Conservation (phyloP, 306 rosid genomes). For the Luffa aegyptiaca region DNA sequence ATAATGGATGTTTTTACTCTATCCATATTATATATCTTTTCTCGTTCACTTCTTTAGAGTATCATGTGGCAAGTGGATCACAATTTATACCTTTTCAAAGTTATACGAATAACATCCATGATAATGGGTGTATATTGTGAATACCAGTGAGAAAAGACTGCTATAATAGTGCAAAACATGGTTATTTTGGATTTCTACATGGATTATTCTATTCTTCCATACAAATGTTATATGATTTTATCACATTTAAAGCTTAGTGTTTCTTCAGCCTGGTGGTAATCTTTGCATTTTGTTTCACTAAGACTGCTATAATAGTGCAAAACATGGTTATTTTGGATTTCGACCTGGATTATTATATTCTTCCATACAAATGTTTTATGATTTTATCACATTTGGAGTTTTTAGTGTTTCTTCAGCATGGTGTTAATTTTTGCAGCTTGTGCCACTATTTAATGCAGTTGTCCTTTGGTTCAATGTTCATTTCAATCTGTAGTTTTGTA, state of each 20-base stretch:
- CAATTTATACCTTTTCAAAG: not conserved
- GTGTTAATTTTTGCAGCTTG: not conserved
- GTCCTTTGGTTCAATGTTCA: not conserved
- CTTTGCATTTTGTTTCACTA: not conserved
- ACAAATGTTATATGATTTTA: not conserved
- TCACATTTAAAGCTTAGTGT: not conserved
- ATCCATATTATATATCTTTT: not conserved
- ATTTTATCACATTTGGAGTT: not conserved
- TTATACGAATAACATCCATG: not conserved
- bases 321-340: not conserved
- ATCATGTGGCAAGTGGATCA: not conserved
- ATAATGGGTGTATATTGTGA: not conserved
- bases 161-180: not conserved
- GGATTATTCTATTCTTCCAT: not conserved
- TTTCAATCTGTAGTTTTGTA: not conserved
- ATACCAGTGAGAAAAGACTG: not conserved
- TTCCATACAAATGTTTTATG: not conserved
- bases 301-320: not conserved
- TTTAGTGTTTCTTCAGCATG: not conserved
- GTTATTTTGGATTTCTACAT: not conserved
- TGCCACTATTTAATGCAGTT: not conserved
- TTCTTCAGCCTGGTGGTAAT: not conserved
- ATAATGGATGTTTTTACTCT: not conserved
- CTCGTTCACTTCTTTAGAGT: not conserved
- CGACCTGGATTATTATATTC: not conserved